A percentile compares a stretch with the other conserved stretches of the same genome.
Conservation (phyloP, 768 basidiomycete species). For the Lactifluus volemus region DNA sequence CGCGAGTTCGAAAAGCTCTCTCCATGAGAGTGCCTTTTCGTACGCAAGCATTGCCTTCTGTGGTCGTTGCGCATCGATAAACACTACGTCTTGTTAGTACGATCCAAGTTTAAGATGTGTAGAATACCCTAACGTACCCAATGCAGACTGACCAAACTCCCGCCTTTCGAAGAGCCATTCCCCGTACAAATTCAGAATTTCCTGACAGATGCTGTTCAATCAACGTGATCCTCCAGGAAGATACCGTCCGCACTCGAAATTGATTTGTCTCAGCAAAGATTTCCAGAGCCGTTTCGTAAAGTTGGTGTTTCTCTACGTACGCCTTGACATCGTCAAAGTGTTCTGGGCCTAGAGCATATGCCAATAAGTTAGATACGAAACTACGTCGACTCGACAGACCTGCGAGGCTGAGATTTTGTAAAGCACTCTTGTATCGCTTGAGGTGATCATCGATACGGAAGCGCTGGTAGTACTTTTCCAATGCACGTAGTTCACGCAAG, state of each 20-base stretch:
- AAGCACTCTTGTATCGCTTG: constrained; percentile 62
- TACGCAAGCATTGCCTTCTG: constrained; percentile 80
- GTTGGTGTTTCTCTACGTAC: constrained; percentile 70
- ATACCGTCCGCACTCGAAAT: constrained; percentile 41
- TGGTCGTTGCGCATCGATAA: constrained; percentile 53
- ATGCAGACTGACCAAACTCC: constrained; percentile 76
- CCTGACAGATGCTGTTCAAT: constrained; percentile 29
- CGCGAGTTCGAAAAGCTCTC: constrained; percentile 81
- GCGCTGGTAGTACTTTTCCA: constrained; percentile 75
- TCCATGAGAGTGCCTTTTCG: constrained; percentile 85
- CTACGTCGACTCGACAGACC: constrained; percentile 31
- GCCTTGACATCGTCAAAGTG: constrained; percentile 71
- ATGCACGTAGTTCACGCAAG: constrained; percentile 75
- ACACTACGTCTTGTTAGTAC: constrained; percentile 40
- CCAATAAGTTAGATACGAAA: neutral
- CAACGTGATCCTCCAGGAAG: neutral
- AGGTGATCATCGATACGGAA: constrained; percentile 93
- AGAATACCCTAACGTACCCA: constrained; percentile 40
- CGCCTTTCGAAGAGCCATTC: constrained; percentile 81
- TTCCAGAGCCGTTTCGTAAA: constrained; percentile 64
- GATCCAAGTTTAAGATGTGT: too few relatives aligned
- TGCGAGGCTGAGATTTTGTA: constrained; percentile 63
- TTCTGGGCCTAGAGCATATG: constrained; percentile 40
- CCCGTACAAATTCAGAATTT: constrained; percentile 66
- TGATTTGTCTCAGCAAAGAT: constrained; percentile 65